Evolutionary conservation across 768 basidiomycete species (phyloP), one percentile per base, ranked within the genome.

Genomic region (Lactifluus pinguis): DNA sequence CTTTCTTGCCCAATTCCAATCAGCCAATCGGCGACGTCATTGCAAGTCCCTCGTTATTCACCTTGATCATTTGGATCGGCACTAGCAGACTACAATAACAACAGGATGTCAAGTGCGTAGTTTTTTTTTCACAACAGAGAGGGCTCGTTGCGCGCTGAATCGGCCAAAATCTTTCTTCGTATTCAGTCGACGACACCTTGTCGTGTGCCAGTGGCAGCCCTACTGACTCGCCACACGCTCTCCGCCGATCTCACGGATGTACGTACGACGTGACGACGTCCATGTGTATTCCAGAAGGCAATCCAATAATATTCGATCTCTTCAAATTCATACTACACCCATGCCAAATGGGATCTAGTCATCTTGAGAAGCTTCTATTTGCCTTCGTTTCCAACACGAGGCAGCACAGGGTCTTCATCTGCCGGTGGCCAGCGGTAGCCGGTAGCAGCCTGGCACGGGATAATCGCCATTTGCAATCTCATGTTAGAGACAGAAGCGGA

Each of bases 271-370:
- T n/a, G 41, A 36, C 25, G 38, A 19, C 42, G 30, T n/a, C 49
- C 60, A 55, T 55, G 60, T 51, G 60, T n/a, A 44, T 50, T 19
- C 32, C 49, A 30, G 47, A 38, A 50, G 55, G 55, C 29, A 56
- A 56, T 45, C 5, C 9, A 2, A 9, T 5, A 25, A 42, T 44
- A 34, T 45, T 52, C 49, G 49, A 61, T 52, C 60, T 61, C 49
- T 56, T 61, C 54, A 25, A 39, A 21, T 57, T 61, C 60, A 61
- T 61, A 52, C 10, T 42, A 34, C 47, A 6, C 34, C 4, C 47
- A 25, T 41, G 9, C 50, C 52, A 49, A 39, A 48, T 48, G 48
- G 49, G 52, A 42, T 47, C 13, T 42, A 21, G 13, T 41, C 29
- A 48, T 41, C 9, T 4, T 30, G 15, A 52, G 42, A 57, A 36